Conservation (phyloP, 768 basidiomycete genomes). For the Hemileccinum rubropunctum region DNA sequence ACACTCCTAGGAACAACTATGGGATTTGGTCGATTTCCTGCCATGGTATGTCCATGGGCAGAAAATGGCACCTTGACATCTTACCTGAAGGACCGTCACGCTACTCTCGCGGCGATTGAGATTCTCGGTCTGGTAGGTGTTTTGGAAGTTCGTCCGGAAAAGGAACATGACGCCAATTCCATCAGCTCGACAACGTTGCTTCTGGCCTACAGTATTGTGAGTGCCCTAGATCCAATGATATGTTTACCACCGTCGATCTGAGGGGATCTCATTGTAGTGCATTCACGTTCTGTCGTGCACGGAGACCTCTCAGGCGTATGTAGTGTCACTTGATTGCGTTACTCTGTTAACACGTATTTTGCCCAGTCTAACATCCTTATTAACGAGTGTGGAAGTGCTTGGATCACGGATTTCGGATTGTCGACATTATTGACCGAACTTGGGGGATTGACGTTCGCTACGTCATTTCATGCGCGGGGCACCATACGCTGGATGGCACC, state of each 20-base stretch:
- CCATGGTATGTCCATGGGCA: slow-evolving; percentile 29
- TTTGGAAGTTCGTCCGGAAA: neutral
- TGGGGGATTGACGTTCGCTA: slow-evolving; percentile 8
- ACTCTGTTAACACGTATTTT: neutral
- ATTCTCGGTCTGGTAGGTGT: neutral
- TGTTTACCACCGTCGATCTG: neutral
- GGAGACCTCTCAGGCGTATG: slow-evolving; percentile 20
- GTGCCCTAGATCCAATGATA: neutral
- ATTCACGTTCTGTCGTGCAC: slow-evolving; percentile 18
- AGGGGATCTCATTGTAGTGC: slow-evolving; percentile 3
- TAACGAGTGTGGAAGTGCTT: slow-evolving; percentile 32
- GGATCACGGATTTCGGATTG: slow-evolving; percentile 46
- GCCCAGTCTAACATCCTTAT: slow-evolving; percentile 43
- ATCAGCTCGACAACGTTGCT: slow-evolving; percentile 10
- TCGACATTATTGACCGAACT: slow-evolving; percentile 13
- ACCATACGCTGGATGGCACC: slow-evolving; percentile 17
- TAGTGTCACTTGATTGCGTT: neutral
- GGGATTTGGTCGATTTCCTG: slow-evolving; percentile 26
- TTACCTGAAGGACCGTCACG: slow-evolving; percentile 16
- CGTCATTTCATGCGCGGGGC: slow-evolving; percentile 18
- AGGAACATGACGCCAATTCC: neutral
- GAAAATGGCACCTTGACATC: slow-evolving; percentile 21
- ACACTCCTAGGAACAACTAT: slow-evolving; percentile 19
- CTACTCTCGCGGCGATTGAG: slow-evolving; percentile 2
- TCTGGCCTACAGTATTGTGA: slow-evolving; percentile 15